These are phyloP conservation scores for Phytophthora fragariaefolia DNA, from an alignment of 352 stramenopile species.

Conservation along the genomic window DNA sequence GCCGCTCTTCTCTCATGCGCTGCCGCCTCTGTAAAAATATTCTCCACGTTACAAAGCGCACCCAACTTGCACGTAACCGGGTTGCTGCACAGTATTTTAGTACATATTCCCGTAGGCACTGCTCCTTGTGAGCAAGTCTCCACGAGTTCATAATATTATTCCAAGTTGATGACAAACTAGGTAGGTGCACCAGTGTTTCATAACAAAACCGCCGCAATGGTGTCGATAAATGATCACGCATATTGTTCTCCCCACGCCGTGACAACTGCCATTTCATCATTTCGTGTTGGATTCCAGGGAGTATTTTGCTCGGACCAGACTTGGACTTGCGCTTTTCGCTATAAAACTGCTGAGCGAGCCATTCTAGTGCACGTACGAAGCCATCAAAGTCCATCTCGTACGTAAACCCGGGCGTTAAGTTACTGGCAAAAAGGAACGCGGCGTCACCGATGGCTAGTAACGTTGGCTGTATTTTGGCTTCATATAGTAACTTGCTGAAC, in stretches of 20 bases:
- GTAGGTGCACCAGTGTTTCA: conserved; percentile 51
- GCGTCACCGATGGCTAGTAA: conserved; percentile 64
- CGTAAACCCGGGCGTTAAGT: conserved; percentile 43
- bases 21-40: conserved; percentile 25
- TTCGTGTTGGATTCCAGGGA: conserved; percentile 18
- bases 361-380: conserved; percentile 51
- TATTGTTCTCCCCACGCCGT: conserved; percentile 1
- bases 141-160: conserved; percentile 51
- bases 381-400: conserved; percentile 71
- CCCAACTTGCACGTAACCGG: conserved; percentile 53
- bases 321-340: background rate
- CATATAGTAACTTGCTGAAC: conserved; percentile 78
- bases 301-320: background rate
- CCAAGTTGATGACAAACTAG: conserved; percentile 53
- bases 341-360: conserved; percentile 48
- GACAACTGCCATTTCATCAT: conserved; percentile 29
- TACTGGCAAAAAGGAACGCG: conserved; percentile 65
- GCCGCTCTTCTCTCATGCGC: conserved; percentile 49
- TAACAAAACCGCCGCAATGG: conserved; percentile 48
- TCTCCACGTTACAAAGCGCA: conserved; percentile 31
- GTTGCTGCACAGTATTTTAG: conserved; percentile 57
- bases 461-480: conserved; percentile 58
- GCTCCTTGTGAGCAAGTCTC: conserved; percentile 46
- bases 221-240: conserved; percentile 1
- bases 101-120: conserved; percentile 34